phyloP scores from a whole-genome alignment of 2,329 filamentous ascomycete genomes.

The Colletotrichum lentis region DNA sequence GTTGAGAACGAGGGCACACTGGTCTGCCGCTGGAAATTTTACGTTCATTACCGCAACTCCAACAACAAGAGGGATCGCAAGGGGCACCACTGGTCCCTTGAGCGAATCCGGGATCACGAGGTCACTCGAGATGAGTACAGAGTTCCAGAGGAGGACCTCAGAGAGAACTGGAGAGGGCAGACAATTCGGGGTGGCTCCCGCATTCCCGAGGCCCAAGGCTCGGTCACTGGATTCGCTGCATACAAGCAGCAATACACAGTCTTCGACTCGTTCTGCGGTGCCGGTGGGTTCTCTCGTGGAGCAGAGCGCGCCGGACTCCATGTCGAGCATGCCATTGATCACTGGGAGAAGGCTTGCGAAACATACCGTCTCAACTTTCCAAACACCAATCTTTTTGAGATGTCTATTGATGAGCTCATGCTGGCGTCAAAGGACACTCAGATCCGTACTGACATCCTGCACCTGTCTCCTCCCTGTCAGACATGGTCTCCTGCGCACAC shows the following conservation, averaged over 20 bases:
- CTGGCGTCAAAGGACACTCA: conserved; percentile 40
- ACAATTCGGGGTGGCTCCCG: conserved; percentile 51
- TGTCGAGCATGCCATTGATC: conserved; percentile 71
- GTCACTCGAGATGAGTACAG: conserved; percentile 44
- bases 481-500: conserved; percentile 79
- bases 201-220: neutral
- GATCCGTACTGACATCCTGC: conserved; percentile 70
- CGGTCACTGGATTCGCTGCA: neutral
- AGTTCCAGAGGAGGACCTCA: conserved; percentile 44
- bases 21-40: conserved; percentile 62
- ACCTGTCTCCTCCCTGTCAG: conserved; percentile 82
- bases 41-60: conserved; percentile 46
- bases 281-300: conserved; percentile 74
- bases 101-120: conserved; percentile 46
- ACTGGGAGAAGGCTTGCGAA: conserved; percentile 61
- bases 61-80: conserved; percentile 39
- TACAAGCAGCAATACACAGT: conserved; percentile 66
- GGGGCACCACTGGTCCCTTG: conserved; percentile 49
- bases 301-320: conserved; percentile 66
- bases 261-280: conserved; percentile 77
- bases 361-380: conserved; percentile 70
- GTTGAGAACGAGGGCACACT: conserved; percentile 49
- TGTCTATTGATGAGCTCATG: conserved; percentile 61
- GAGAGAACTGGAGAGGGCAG: conserved; percentile 51
- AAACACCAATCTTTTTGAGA: conserved; percentile 56